Evolutionary conservation across 2,329 filamentous ascomycete species (phyloP).

Genomic region (Mycosphaerella arachidis): DNA sequence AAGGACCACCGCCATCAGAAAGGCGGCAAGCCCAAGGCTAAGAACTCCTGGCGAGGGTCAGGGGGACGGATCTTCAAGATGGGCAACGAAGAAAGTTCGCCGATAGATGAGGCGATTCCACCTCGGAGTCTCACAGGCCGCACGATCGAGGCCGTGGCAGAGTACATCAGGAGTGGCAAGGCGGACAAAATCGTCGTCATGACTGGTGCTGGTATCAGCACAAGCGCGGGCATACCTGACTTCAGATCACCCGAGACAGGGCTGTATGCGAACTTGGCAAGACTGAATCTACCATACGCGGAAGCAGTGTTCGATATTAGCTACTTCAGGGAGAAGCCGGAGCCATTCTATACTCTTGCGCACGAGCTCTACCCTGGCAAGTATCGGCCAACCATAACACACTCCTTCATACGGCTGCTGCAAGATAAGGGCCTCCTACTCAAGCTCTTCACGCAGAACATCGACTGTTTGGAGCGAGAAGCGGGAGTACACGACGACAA

Average conservation of each 20-base stretch:
- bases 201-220: conserved; percentile 86
- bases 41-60: conserved; percentile 1
- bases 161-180: conserved; percentile 67
- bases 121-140: conserved; percentile 65
- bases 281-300: conserved; percentile 78
- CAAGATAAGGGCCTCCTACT: conserved; percentile 71
- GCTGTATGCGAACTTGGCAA: conserved; percentile 85
- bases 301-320: conserved; percentile 92
- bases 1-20: conserved; percentile 40
- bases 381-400: conserved; percentile 82
- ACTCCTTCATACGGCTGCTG: conserved; percentile 81
- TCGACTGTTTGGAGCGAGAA: conserved; percentile 85
- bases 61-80: conserved; percentile 51
- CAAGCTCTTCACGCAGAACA: conserved; percentile 95
- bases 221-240: conserved; percentile 73
- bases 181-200: conserved; percentile 75
- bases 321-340: conserved; percentile 79
- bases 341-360: conserved; percentile 87
- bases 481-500: conserved; percentile 76
- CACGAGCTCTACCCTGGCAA: conserved; percentile 88
- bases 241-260: conserved; percentile 91
- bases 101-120: conserved; percentile 59
- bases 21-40: conserved; percentile 21
- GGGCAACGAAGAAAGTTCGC: conserved; percentile 76
- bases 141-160: conserved; percentile 69